phyloP scores from a whole-genome alignment of 441 rosid genomes.

The Melastoma candidum region DNA sequence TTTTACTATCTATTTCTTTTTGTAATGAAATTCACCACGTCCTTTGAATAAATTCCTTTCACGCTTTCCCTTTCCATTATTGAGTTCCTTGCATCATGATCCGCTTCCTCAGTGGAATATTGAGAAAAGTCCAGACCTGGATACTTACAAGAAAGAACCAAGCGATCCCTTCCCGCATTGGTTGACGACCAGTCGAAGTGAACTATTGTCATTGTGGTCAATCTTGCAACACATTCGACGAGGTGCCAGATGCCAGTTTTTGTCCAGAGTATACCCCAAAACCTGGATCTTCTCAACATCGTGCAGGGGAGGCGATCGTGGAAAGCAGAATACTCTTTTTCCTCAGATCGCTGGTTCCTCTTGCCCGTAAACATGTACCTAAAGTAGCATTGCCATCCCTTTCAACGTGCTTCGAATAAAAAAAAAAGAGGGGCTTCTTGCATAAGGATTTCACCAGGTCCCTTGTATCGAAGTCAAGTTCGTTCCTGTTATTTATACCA shows the following conservation, averaged over 20 bases:
- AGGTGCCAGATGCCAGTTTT: constrained; percentile 75
- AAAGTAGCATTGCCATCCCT: constrained; percentile 40
- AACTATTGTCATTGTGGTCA: constrained; percentile 32
- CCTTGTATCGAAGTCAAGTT: constrained; percentile 78
- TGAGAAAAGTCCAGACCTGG: too few species aligned
- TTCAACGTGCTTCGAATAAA: constrained; percentile 34
- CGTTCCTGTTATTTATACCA: constrained; percentile 32
- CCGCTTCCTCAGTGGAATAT: too few species aligned
- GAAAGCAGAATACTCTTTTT: constrained; percentile 22
- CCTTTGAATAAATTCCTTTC: too few species aligned
- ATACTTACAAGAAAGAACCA: too few species aligned
- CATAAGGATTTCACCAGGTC: constrained; percentile 51
- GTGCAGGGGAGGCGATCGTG: too few species aligned
- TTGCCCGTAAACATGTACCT: constrained; percentile 43
- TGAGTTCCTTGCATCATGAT: too few species aligned
- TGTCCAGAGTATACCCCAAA: constrained; percentile 38
- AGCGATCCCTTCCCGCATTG: too few species aligned
- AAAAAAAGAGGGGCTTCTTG: constrained; percentile 43
- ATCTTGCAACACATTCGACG: constrained; percentile 72
- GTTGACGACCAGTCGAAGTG: constrained; percentile 13
- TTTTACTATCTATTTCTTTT: too few species aligned
- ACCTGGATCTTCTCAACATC: constrained; percentile 45
- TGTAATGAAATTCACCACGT: too few species aligned
- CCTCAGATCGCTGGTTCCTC: constrained; percentile 48
- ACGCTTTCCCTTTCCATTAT: too few species aligned